These are phyloP conservation scores for Phytophthora cajani DNA, from an alignment of 352 stramenopile species.

Conservation along the genomic window DNA sequence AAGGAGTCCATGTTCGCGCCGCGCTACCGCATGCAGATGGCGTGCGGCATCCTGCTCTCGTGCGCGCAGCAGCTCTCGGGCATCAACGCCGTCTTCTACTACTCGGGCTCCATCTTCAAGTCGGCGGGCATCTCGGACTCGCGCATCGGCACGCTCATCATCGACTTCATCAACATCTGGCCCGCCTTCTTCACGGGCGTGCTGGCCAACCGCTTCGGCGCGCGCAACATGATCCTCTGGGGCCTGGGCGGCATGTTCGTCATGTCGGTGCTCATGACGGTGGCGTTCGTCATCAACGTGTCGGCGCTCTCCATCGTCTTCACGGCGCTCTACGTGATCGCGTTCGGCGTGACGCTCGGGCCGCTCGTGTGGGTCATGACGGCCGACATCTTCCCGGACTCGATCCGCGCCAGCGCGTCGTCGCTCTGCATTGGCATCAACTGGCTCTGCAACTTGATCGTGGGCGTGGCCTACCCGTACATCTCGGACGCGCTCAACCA, in stretches of 20 bases:
- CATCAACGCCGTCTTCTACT: slow-evolving; percentile 23
- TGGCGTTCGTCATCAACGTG: slow-evolving; percentile 39
- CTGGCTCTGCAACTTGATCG: slow-evolving; percentile 51
- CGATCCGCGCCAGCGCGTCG: slow-evolving; percentile 8
- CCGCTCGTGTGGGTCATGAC: slow-evolving; percentile 15
- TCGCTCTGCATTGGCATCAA: slow-evolving; percentile 19
- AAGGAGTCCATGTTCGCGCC: slow-evolving; percentile 33
- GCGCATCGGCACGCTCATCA: slow-evolving; percentile 18
- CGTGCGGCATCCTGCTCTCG: slow-evolving; percentile 16
- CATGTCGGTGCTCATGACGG: slow-evolving; percentile 45
- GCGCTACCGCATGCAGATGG: slow-evolving; percentile 23
- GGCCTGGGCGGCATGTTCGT: slow-evolving; percentile 49
- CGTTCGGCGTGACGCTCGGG: background rate
- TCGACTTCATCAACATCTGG: slow-evolving; percentile 24
- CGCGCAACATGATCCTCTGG: slow-evolving; percentile 51
- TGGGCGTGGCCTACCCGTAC: slow-evolving; percentile 58
- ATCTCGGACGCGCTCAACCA: slow-evolving; percentile 40
- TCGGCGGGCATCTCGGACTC: slow-evolving; percentile 16
- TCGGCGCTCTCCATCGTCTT: slow-evolving; percentile 11
- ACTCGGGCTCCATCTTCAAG: slow-evolving; percentile 15
- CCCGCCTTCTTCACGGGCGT: slow-evolving; percentile 22
- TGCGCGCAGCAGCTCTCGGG: slow-evolving; percentile 15
- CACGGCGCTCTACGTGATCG: slow-evolving; percentile 12
- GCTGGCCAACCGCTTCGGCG: slow-evolving; percentile 48
- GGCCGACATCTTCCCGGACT: slow-evolving; percentile 15